A percentile compares a stretch with the other conserved stretches of the same genome.
Evolutionary conservation across 2,329 filamentous ascomycete species (phyloP).

Genomic region (Trichophyton rubrum): DNA sequence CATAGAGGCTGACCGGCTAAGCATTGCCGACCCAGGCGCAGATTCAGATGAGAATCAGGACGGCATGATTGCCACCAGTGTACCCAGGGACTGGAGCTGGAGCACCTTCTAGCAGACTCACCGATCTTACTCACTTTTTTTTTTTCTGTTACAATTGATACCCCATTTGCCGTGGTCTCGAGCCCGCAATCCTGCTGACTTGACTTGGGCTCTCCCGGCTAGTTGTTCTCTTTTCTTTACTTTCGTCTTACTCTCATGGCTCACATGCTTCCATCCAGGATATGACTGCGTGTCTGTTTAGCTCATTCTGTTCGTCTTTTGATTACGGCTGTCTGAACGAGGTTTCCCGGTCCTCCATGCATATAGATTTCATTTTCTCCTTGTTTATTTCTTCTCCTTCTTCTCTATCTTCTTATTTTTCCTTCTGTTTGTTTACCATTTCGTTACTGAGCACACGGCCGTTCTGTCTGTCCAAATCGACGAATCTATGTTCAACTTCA

Average conservation of each 20-base stretch:
- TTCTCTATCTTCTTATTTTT: neutral
- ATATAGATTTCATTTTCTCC: slow-evolving; percentile 1
- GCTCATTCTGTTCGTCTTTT: neutral
- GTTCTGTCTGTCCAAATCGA: neutral
- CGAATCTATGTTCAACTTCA: neutral
- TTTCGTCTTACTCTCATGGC: neutral
- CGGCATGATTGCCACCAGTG: slow-evolving; percentile 41
- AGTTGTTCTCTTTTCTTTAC: neutral
- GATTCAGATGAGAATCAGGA: slow-evolving; percentile 19
- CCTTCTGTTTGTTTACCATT: neutral
- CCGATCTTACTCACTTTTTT: slow-evolving; percentile 8
- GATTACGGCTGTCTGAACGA: neutral
- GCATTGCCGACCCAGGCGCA: slow-evolving; percentile 5
- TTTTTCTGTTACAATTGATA: slow-evolving; percentile 3
- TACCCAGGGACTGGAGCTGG: slow-evolving; percentile 50
- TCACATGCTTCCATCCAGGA: neutral
- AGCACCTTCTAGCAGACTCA: slow-evolving; percentile 43
- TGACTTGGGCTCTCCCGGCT: neutral
- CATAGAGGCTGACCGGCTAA: slow-evolving; percentile 13
- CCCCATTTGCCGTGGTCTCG: slow-evolving; percentile 3
- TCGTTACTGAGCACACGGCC: neutral
- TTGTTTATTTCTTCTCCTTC: neutral
- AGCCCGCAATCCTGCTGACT: neutral
- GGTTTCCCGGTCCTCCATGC: neutral
- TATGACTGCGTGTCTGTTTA: neutral